These are phyloP conservation scores for Adansonia grandidieri DNA, from an alignment of 441 rosid species.

Conservation along the genomic window DNA sequence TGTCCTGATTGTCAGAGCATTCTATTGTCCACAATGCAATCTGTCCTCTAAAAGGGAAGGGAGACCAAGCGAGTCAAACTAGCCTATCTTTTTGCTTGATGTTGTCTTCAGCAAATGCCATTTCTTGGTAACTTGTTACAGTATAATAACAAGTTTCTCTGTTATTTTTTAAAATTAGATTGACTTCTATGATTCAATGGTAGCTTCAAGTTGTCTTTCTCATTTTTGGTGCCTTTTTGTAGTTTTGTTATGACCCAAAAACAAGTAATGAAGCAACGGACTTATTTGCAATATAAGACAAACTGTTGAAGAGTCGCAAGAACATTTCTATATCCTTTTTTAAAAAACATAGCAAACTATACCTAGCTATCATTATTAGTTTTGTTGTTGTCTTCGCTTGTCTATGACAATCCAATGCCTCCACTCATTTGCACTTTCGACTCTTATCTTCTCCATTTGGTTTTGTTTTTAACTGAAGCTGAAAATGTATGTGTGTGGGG, in stretches of 20 bases:
- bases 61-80: background rate
- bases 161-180: background rate
- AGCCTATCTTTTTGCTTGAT: background rate
- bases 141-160: background rate
- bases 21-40: too few relatives aligned
- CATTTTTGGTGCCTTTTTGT: background rate
- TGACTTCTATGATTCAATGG: background rate
- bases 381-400: background rate
- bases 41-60: too few relatives aligned
- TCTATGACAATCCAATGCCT: background rate
- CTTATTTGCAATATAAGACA: background rate
- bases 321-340: background rate
- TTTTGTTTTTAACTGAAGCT: too few relatives aligned
- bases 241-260: background rate
- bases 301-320: background rate
- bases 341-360: background rate
- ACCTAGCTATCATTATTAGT: background rate
- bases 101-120: background rate
- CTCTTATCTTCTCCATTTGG: background rate
- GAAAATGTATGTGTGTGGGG: too few relatives aligned
- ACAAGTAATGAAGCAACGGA: background rate
- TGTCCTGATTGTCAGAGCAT: too few relatives aligned
- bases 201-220: background rate
- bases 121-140: background rate
- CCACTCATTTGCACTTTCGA: background rate